phyloP scores from a whole-genome alignment of 768 basidiomycete species.

The Aureoboletus auriporus region DNA sequence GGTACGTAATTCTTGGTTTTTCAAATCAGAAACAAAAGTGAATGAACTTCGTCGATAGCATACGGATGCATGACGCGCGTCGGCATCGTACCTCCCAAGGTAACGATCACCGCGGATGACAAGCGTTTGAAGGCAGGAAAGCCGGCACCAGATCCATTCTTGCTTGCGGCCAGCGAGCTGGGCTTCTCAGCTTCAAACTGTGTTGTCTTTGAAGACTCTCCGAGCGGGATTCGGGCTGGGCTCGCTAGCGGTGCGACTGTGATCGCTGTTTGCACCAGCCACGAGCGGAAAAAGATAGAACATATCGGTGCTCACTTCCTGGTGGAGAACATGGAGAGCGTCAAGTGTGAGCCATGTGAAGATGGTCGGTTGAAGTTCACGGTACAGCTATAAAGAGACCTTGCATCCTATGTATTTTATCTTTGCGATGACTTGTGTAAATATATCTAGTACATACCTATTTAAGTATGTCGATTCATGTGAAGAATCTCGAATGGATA shows the following conservation, averaged over 20 bases:
- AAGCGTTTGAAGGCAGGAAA: conserved; percentile 65
- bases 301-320: conserved; percentile 54
- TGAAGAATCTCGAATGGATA: conserved; percentile 5
- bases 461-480: background rate
- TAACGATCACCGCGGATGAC: conserved; percentile 77
- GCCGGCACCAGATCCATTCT: conserved; percentile 60
- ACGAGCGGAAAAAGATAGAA: conserved; percentile 52
- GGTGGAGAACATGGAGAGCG: conserved; percentile 51
- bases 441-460: too few relatives aligned
- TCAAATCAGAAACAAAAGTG: background rate
- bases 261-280: conserved; percentile 71
- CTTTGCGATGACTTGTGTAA: background rate
- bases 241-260: conserved; percentile 71
- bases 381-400: conserved; percentile 21
- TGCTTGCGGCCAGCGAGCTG: conserved; percentile 57
- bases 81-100: conserved; percentile 60
- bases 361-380: conserved; percentile 44
- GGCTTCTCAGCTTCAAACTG: conserved; percentile 56
- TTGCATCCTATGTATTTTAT: background rate
- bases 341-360: conserved; percentile 38
- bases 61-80: conserved; percentile 69
- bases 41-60: conserved; percentile 31
- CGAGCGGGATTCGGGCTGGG: conserved; percentile 62
- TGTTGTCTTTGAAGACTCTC: conserved; percentile 76
- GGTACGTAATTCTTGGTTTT: conserved; percentile 35